phyloP scores from a whole-genome alignment of 768 basidiomycete species.

The Leccinellum albellum region DNA sequence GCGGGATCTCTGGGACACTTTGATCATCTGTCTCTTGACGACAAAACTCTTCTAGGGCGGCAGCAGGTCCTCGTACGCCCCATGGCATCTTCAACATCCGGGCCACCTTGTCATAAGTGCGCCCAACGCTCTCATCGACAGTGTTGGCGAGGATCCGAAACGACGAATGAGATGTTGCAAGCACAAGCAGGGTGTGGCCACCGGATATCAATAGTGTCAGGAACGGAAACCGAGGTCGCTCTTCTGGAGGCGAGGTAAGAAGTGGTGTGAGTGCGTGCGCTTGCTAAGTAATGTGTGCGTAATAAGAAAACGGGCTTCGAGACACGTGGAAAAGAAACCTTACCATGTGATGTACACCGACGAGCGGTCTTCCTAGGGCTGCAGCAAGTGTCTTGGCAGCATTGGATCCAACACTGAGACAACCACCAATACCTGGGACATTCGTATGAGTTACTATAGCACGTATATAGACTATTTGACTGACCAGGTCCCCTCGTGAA shows the following conservation, averaged over 20 bases:
- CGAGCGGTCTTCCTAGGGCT: constrained; percentile 68
- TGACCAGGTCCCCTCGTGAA: constrained; percentile 85
- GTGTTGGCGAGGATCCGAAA: constrained; percentile 76
- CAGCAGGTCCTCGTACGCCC: constrained; percentile 64
- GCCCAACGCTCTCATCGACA: constrained; percentile 71
- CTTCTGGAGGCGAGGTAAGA: constrained; percentile 49
- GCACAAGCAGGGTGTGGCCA: constrained; percentile 88
- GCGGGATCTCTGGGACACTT: constrained; percentile 35
- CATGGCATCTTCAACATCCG: constrained; percentile 65
- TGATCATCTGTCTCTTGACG: constrained; percentile 24
- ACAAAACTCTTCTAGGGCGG: constrained; percentile 76
- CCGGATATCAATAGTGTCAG: constrained; percentile 86
- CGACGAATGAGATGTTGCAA: constrained; percentile 52
- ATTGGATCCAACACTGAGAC: constrained; percentile 73
- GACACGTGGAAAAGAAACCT: constrained; percentile 7
- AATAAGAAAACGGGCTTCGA: neutral
- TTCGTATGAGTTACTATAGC: neutral
- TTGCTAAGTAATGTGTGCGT: constrained; percentile 52
- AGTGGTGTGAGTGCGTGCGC: constrained; percentile 84
- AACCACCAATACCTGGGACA: constrained; percentile 66
- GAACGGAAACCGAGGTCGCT: constrained; percentile 72
- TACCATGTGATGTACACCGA: constrained; percentile 97
- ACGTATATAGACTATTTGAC: neutral
- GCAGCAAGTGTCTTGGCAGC: constrained; percentile 86
- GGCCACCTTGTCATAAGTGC: constrained; percentile 81